Conservation (phyloP, 805 yeast genomes). For the Dipodascus albidus region DNA sequence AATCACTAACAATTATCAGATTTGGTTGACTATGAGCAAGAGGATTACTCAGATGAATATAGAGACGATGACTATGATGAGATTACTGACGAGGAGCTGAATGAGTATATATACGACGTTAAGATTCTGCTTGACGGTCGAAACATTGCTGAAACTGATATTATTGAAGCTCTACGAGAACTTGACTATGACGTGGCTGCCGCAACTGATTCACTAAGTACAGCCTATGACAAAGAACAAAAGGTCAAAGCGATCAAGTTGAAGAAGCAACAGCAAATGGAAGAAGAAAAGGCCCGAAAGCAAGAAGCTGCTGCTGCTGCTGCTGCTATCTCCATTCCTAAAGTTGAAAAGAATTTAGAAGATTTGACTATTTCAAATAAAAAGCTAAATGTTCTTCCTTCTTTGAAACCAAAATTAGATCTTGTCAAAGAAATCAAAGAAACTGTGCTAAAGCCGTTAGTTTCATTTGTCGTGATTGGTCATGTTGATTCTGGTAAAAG, state of each 20-base stretch:
- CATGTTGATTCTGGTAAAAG: slow-evolving; percentile 84
- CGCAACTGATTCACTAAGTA: background rate
- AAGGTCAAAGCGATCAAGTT: background rate
- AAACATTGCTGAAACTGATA: background rate
- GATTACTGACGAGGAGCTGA: background rate
- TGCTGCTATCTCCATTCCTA: background rate
- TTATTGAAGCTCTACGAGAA: background rate
- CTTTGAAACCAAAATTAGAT: slow-evolving; percentile 3
- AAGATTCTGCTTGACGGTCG: background rate
- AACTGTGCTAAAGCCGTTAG: slow-evolving; percentile 34
- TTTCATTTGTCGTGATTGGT: slow-evolving; percentile 72
- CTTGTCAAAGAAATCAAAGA: slow-evolving; percentile 16
- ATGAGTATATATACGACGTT: background rate
- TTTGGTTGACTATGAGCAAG: background rate
- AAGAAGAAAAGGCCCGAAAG: background rate
- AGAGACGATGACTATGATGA: background rate
- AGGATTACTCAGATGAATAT: background rate
- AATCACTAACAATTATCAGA: background rate
- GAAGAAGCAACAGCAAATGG: background rate
- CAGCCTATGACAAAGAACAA: background rate
- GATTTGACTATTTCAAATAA: slow-evolving; percentile 2
- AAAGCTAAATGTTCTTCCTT: slow-evolving; percentile 4
- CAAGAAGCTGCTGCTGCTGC: slow-evolving; percentile 1
- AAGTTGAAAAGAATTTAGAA: background rate
- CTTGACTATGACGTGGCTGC: background rate